Evolutionary conservation across 2,329 filamentous ascomycete species (phyloP), one percentile per base, ranked within the genome.

Genomic region (Cladophialophora carrionii): DNA sequence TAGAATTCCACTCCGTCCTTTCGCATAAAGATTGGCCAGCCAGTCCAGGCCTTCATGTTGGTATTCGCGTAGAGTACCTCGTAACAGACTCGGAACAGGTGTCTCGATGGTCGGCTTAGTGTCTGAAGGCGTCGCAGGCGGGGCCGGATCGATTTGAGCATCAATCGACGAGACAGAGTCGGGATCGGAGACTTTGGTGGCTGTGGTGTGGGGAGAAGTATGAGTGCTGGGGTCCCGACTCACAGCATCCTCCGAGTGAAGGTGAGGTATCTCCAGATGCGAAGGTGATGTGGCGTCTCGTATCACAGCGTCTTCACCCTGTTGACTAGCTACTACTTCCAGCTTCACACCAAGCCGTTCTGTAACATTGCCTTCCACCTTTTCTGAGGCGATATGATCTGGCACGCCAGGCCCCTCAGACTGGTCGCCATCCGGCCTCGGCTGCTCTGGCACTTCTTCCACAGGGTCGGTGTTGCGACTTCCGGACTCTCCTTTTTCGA

Each of bases 11-110:
- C 98, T 99, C 29, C 94, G 96, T 68, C 90, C 89, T 69, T 95
- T 96, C 17, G 88, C 88, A 75, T 99, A 98, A 1, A 99, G 84
- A 0, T 92, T 91, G 1, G 93, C 92, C 54, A 99, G 87, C 95
- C 95, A 99, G 75, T 99, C 95, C 7, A 99, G 80, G n/a, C 95
- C 96, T 73, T 91, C 91, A 73, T 97, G 95, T 72, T 99, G 95
- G 74, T 99, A 99, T 76, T 96, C 94, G 75, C 96, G 90, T 10
- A 99, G 81, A 0, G 87, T 96, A 22, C 95, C 95, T 57, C 95
- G 89, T 0, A 97, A 81, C 10, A 99, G 84, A 67, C 92, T 90
- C 0, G 92, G 93, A 10, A 71, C 74, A 61, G 77, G 77, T 54
- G 71, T 72, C 51, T 69, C 68, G 59, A 69, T 65, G 12, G 48